Percentiles rank a stretch among this genome's conserved stretches.
Evolutionary conservation across 2,329 filamentous ascomycete genomes (phyloP).

Genomic region (Microdochium nivale): DNA sequence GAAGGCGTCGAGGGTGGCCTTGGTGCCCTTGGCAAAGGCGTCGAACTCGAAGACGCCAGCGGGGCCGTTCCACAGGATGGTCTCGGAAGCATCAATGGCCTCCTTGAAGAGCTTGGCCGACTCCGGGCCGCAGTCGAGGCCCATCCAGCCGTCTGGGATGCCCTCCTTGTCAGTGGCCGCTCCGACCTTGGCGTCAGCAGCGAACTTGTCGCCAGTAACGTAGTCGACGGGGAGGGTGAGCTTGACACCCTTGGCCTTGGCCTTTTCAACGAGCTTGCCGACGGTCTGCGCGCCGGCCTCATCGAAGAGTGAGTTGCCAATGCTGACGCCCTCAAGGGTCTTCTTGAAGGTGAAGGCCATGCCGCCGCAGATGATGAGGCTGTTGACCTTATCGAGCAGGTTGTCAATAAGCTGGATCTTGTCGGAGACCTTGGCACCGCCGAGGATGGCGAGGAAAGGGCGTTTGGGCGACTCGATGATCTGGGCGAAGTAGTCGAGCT

Average conservation of each 20-base stretch:
- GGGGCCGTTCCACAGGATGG: conserved; percentile 98
- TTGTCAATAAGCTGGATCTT: conserved; percentile 99
- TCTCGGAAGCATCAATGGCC: conserved; percentile 81
- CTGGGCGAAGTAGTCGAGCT: conserved; percentile 98
- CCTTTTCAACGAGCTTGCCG: conserved; percentile 80
- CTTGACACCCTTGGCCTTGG: conserved; percentile 92
- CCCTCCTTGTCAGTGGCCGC: conserved; percentile 78
- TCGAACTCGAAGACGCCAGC: conserved; percentile 97
- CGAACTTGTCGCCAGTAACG: conserved; percentile 93
- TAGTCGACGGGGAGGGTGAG: conserved; percentile 92
- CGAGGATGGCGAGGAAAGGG: conserved; percentile 96
- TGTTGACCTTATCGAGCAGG: conserved; percentile 95
- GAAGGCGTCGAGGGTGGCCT: conserved; percentile 81
- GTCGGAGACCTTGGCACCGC: conserved; percentile 96
- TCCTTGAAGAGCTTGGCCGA: conserved; percentile 81
- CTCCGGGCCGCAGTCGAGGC: conserved; percentile 88
- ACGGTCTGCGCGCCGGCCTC: conserved; percentile 92
- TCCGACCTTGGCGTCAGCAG: conserved; percentile 70
- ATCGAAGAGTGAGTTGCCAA: conserved; percentile 88
- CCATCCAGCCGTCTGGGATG: conserved; percentile 97
- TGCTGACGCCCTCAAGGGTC: conserved; percentile 83
- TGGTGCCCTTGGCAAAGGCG: conserved; percentile 85
- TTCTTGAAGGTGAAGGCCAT: conserved; percentile 99
- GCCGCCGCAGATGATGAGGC: conserved; percentile 88
- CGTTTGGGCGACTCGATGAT: conserved; percentile 88